These are phyloP conservation scores for Phaeomoniella chlamydospora DNA, from an alignment of 2,329 filamentous ascomycete genomes.

Conservation along the genomic window DNA sequence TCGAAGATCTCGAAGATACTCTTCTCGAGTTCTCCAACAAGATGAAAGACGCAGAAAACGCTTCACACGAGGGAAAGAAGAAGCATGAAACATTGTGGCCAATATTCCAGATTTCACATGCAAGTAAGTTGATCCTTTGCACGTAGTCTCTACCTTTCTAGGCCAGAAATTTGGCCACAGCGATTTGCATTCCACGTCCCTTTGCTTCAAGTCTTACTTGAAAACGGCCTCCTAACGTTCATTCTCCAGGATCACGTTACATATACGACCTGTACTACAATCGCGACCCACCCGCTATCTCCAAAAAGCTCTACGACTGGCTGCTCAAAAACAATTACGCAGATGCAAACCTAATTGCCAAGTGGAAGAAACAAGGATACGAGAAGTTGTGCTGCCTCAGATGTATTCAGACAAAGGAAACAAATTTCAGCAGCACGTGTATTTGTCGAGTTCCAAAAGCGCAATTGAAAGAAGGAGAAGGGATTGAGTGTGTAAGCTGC, in stretches of 20 bases:
- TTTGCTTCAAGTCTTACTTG: too few relatives aligned
- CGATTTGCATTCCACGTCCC: too few relatives aligned
- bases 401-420: slow-evolving; percentile 99
- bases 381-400: slow-evolving; percentile 95
- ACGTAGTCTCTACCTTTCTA: slow-evolving; percentile 1
- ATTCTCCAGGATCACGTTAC: slow-evolving; percentile 52
- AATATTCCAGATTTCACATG: slow-evolving; percentile 93
- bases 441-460: slow-evolving; percentile 89
- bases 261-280: slow-evolving; percentile 97
- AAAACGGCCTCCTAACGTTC: slow-evolving; percentile 3
- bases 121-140: slow-evolving; percentile 49
- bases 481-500: slow-evolving; percentile 87
- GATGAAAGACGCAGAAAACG: slow-evolving; percentile 75
- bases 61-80: slow-evolving; percentile 62
- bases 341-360: slow-evolving; percentile 88
- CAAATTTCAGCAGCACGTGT: slow-evolving; percentile 95
- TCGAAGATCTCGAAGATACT: slow-evolving; percentile 55
- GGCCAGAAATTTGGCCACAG: too few relatives aligned
- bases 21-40: slow-evolving; percentile 53
- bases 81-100: slow-evolving; percentile 93
- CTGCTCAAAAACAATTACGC: slow-evolving; percentile 93
- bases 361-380: slow-evolving; percentile 99
- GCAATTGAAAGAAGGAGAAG: slow-evolving; percentile 77
- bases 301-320: slow-evolving; percentile 85
- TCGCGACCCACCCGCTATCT: slow-evolving; percentile 69